phyloP scores from a whole-genome alignment of 1,284 basidiomycete species.

The Ceratobasidium sp. region DNA sequence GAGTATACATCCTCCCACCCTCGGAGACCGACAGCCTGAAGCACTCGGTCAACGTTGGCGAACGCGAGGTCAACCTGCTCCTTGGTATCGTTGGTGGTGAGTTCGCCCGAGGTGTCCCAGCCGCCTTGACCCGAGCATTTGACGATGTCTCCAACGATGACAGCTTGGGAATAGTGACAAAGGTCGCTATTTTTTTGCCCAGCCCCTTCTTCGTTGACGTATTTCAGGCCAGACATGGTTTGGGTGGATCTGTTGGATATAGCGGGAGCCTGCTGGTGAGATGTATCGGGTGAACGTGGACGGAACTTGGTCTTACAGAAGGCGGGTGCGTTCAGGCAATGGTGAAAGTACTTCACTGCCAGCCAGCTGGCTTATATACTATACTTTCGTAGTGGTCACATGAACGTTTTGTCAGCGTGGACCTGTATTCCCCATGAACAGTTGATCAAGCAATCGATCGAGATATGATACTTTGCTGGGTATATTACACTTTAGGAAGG shows the following conservation, averaged over 20 bases:
- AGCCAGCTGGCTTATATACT: no score
- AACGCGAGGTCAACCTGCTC: background rate
- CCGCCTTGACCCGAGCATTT: background rate
- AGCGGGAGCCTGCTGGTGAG: background rate
- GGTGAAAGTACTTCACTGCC: no score
- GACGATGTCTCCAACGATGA: background rate
- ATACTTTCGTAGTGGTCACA: no score
- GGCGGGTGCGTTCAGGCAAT: no score
- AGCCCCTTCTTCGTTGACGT: background rate
- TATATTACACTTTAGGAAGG: no score
- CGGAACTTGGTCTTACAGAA: no score
- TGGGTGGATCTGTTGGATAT: background rate
- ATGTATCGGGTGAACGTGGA: background rate
- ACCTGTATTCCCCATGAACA: no score
- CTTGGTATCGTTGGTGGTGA: background rate
- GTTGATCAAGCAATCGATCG: no score
- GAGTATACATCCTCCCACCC: background rate
- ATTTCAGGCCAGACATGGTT: background rate
- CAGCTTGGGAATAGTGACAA: background rate
- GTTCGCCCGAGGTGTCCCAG: background rate
- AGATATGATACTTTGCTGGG: no score
- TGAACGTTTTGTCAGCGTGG: no score
- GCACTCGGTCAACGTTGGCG: background rate
- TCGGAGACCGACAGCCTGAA: background rate
- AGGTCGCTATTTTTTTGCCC: background rate